phyloP scores from a whole-genome alignment of 768 basidiomycete species.

The Candolleomyces aberdarensis region DNA sequence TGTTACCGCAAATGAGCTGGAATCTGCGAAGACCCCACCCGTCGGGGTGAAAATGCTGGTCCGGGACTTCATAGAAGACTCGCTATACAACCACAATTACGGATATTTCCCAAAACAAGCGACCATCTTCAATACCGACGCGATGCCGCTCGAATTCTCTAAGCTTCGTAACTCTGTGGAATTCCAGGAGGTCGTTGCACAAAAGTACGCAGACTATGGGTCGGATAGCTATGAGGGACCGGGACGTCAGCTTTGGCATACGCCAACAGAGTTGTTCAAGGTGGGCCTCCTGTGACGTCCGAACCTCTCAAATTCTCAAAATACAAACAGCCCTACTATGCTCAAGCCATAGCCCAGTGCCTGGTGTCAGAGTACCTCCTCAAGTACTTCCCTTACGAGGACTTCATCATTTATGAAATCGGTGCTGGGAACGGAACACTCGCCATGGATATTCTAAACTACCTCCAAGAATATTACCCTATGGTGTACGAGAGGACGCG shows the following conservation, averaged over 20 bases:
- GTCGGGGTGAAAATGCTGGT: conserved; percentile 87
- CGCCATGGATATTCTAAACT: conserved; percentile 84
- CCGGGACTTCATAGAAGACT: conserved; percentile 94
- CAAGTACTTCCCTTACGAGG: conserved; percentile 95
- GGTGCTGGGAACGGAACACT: conserved; percentile 98
- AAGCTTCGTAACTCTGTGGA: conserved; percentile 62
- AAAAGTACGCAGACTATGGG: conserved; percentile 72
- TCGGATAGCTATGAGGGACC: conserved; percentile 59
- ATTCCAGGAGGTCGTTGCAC: conserved; percentile 81
- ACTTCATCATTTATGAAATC: conserved; percentile 94
- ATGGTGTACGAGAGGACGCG: conserved; percentile 91
- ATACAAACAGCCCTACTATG: conserved; percentile 81
- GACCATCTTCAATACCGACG: conserved; percentile 75
- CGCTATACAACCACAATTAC: conserved; percentile 94
- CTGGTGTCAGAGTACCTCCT: conserved; percentile 90
- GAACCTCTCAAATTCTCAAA: conserved; percentile 1
- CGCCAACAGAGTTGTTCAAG: conserved; percentile 96
- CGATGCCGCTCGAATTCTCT: conserved; percentile 64
- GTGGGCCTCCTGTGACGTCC: conserved; percentile 38
- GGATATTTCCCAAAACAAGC: conserved; percentile 96
- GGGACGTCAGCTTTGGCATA: conserved; percentile 96
- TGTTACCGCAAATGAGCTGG: conserved; percentile 72
- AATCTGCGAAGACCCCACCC: conserved; percentile 57
- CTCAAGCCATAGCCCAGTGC: conserved; percentile 84
- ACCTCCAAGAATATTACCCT: conserved; percentile 71